phyloP scores from a whole-genome alignment of 139 green algal species.

The Chlorella sp. region DNA sequence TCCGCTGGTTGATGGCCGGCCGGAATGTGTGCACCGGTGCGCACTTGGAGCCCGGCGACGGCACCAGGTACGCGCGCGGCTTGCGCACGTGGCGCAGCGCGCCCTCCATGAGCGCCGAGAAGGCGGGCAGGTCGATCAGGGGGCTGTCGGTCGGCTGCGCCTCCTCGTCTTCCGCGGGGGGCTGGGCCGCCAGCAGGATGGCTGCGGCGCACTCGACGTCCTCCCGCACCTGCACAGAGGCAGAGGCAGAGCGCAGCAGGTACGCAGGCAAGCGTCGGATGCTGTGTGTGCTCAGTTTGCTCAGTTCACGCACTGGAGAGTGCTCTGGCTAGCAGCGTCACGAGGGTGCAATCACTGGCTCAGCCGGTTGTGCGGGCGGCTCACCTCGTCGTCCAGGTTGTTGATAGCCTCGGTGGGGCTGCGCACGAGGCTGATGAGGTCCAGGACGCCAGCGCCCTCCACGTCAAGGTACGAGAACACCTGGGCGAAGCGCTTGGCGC shows the following conservation, averaged over 20 bases:
- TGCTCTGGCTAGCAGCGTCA: background rate
- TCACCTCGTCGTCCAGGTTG: constrained; percentile 48
- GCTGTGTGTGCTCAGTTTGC: background rate
- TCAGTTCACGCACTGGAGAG: no score
- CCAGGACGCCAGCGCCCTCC: constrained; percentile 18
- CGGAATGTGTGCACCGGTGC: constrained; percentile 46
- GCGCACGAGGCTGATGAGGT: constrained; percentile 44
- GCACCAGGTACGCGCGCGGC: constrained; percentile 60
- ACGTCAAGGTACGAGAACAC: constrained; percentile 71
- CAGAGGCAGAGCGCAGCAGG: background rate
- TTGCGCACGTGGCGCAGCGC: constrained; percentile 32
- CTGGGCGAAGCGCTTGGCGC: constrained; percentile 64
- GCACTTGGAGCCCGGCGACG: constrained; percentile 45
- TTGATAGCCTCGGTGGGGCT: constrained; percentile 19
- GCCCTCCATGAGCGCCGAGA: constrained; percentile 56
- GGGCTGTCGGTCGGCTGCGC: background rate
- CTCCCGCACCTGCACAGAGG: constrained; percentile 46
- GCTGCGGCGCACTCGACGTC: constrained; percentile 46
- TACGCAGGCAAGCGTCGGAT: background rate
- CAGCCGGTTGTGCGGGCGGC: background rate
- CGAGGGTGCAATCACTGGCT: background rate
- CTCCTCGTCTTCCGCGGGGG: background rate
- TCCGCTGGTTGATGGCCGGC: constrained; percentile 49
- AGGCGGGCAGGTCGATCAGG: constrained; percentile 12
- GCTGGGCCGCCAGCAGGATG: background rate